Conservation (phyloP, 2,329 filamentous ascomycete genomes). For the Fusarium sp. region DNA sequence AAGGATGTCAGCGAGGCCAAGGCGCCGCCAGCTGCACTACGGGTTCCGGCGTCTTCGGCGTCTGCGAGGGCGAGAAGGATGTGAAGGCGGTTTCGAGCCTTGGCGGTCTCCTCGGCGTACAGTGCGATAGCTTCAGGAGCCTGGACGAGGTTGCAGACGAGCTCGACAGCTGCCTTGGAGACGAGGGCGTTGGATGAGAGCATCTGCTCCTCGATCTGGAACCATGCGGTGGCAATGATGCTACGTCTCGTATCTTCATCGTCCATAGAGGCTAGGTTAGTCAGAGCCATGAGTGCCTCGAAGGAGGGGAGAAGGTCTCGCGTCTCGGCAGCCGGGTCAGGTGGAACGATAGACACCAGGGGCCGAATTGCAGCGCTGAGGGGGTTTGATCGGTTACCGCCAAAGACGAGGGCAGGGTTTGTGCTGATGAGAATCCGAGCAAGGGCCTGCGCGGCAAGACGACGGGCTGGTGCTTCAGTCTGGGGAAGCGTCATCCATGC, state of each 20-base stretch:
- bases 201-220: slow-evolving; percentile 84
- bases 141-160: slow-evolving; percentile 90
- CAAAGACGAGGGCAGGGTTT: slow-evolving; percentile 87
- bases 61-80: slow-evolving; percentile 90
- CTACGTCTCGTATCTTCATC: slow-evolving; percentile 71
- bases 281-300: slow-evolving; percentile 90
- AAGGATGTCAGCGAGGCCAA: slow-evolving; percentile 86
- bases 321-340: slow-evolving; percentile 70
- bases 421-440: slow-evolving; percentile 89
- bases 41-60: slow-evolving; percentile 81
- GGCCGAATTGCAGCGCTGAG: slow-evolving; percentile 86
- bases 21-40: slow-evolving; percentile 88
- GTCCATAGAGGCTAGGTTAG: slow-evolving; percentile 89
- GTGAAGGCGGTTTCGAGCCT: slow-evolving; percentile 80
- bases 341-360: slow-evolving; percentile 78
- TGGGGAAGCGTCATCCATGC: slow-evolving; percentile 73
- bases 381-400: slow-evolving; percentile 77
- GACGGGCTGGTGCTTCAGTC: slow-evolving; percentile 58
- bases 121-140: slow-evolving; percentile 73
- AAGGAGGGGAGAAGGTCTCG: slow-evolving; percentile 90
- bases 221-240: slow-evolving; percentile 81
- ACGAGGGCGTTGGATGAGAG: slow-evolving; percentile 81
- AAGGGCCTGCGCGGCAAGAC: slow-evolving; percentile 81
- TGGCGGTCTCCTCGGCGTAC: slow-evolving; percentile 74
- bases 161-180: slow-evolving; percentile 85